Conservation (phyloP, 2,329 filamentous ascomycete species). For the Colletotrichum caudatum region DNA sequence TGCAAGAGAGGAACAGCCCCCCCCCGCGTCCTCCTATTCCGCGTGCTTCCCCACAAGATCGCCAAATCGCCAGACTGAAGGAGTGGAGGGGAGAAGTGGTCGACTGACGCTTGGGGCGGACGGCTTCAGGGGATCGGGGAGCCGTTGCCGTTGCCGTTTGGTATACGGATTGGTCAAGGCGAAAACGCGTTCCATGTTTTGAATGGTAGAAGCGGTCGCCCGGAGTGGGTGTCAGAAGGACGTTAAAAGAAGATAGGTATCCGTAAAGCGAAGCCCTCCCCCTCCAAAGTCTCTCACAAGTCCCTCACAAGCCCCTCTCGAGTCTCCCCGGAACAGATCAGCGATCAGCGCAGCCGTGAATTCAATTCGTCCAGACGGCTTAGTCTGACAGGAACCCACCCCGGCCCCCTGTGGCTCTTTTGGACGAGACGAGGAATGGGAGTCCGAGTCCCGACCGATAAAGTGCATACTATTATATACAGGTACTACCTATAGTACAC, state of each 20-base stretch:
- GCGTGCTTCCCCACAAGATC: slow-evolving; percentile 23
- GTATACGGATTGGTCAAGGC: neutral
- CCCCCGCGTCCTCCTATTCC: neutral
- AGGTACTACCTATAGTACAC: no score
- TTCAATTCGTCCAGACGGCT: slow-evolving; percentile 34
- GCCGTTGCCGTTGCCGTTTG: neutral
- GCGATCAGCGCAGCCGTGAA: slow-evolving; percentile 33
- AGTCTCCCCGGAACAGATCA: slow-evolving; percentile 29
- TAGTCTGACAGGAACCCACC: slow-evolving; percentile 27
- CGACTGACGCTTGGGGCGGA: neutral
- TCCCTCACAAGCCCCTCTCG: slow-evolving; percentile 9
- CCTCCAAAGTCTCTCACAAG: neutral
- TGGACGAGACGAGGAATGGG: neutral
- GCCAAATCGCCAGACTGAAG: slow-evolving; percentile 3
- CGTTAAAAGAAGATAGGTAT: neutral
- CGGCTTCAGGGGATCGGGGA: neutral
- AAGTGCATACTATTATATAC: neutral
- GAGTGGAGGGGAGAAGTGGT: neutral
- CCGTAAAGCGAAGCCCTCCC: no score
- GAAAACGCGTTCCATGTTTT: neutral
- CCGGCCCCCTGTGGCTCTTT: neutral
- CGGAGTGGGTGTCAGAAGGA: neutral
- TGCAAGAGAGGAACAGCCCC: neutral
- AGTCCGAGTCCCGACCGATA: slow-evolving; percentile 27
- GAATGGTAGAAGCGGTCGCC: neutral